A percentile compares a stretch with the other conserved stretches of the same genome.
phyloP scores from a whole-genome alignment of 371 early-diverging fungal genomes.

The Syncephalastrum monosporum region DNA sequence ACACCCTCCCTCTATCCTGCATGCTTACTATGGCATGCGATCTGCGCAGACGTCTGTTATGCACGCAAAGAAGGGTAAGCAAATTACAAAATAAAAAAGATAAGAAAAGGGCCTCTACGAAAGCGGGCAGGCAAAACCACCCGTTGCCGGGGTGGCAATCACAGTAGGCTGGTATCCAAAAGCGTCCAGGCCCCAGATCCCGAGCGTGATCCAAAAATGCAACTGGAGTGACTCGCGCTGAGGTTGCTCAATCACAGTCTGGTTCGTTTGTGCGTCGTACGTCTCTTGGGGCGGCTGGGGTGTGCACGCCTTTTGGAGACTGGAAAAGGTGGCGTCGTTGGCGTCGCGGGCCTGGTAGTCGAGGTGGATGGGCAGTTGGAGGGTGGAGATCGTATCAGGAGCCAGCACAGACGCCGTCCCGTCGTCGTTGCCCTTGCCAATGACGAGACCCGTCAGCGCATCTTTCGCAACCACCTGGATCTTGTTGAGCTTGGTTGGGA shows the following conservation, averaged over 20 bases:
- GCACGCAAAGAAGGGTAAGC: neutral
- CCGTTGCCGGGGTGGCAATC: slow-evolving; percentile 40
- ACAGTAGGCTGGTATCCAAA: slow-evolving; percentile 44
- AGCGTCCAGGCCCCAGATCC: slow-evolving; percentile 37
- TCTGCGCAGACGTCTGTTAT: neutral
- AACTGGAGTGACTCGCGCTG: slow-evolving; percentile 32
- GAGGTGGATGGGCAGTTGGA: slow-evolving; percentile 32
- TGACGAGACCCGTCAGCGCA: slow-evolving; percentile 37
- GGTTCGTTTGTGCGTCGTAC: slow-evolving; percentile 13
- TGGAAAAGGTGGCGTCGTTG: slow-evolving; percentile 40
- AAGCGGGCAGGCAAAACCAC: slow-evolving; percentile 43
- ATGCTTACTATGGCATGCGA: no score
- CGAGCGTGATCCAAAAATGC: slow-evolving; percentile 45
- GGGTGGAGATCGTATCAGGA: slow-evolving; percentile 32
- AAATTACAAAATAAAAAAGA: slow-evolving; percentile 2
- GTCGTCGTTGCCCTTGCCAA: slow-evolving; percentile 36
- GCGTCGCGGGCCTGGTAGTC: slow-evolving; percentile 43
- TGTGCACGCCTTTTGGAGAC: slow-evolving; percentile 32
- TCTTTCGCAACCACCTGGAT: slow-evolving; percentile 37
- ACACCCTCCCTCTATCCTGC: neutral
- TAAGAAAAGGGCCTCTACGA: slow-evolving; percentile 3
- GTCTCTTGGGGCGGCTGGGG: slow-evolving; percentile 17
- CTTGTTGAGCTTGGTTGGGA: slow-evolving; percentile 31
- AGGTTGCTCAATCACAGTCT: slow-evolving; percentile 16
- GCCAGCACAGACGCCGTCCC: slow-evolving; percentile 21